Evolutionary conservation across 768 basidiomycete species (phyloP).

Genomic region (Pleurotus ostreatus): DNA sequence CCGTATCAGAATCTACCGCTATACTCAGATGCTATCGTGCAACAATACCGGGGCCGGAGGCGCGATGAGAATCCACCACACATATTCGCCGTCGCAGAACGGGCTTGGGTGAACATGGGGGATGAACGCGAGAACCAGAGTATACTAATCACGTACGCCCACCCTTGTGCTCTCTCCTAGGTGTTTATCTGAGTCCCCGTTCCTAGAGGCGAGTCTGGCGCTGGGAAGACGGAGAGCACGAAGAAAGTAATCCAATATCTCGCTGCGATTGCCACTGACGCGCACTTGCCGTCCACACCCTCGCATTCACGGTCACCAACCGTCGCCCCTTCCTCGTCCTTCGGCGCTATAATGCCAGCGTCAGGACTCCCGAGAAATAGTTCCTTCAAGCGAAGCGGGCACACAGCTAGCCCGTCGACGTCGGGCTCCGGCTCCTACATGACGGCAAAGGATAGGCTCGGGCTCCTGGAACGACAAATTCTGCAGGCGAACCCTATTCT

Average conservation of each 20-base stretch:
- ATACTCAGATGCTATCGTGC: slow-evolving; percentile 84
- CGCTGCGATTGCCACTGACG: slow-evolving; percentile 90
- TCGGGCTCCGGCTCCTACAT: slow-evolving; percentile 40
- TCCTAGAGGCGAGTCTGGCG: slow-evolving; percentile 91
- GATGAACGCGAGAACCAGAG: slow-evolving; percentile 97
- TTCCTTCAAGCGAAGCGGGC: slow-evolving; percentile 52
- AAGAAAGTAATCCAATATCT: slow-evolving; percentile 99
- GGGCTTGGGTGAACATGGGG: slow-evolving; percentile 98
- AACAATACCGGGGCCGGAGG: slow-evolving; percentile 86
- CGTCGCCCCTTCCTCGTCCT: slow-evolving; percentile 44
- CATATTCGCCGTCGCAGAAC: slow-evolving; percentile 94
- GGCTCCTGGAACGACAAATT: slow-evolving; percentile 92
- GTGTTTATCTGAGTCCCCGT: slow-evolving; percentile 11
- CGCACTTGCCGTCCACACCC: slow-evolving; percentile 47
- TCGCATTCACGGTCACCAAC: slow-evolving; percentile 70
- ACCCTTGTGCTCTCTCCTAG: neutral
- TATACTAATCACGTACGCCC: slow-evolving; percentile 90
- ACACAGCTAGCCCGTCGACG: slow-evolving; percentile 37
- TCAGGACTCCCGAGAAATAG: slow-evolving; percentile 67
- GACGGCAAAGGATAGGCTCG: slow-evolving; percentile 71
- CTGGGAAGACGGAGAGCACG: slow-evolving; percentile 98
- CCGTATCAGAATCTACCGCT: slow-evolving; percentile 91
- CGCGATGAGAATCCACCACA: slow-evolving; percentile 94
- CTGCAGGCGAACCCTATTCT: slow-evolving; percentile 96
- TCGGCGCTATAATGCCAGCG: slow-evolving; percentile 51